Conservation (phyloP, 352 stramenopile genomes). For the Phytophthora melonis region DNA sequence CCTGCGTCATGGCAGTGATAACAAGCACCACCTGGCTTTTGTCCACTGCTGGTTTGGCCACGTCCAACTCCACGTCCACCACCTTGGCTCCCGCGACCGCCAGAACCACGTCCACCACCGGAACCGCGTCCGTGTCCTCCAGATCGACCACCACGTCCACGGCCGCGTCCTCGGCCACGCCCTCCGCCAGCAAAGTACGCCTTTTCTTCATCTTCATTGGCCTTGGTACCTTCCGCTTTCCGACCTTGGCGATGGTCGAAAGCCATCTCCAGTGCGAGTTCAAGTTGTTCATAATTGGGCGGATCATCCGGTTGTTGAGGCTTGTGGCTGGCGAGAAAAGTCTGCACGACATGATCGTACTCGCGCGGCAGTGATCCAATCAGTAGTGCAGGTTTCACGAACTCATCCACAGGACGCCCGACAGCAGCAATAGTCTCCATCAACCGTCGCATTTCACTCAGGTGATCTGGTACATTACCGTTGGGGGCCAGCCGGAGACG, state of each 20-base stretch:
- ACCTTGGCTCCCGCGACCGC: slow-evolving; percentile 4
- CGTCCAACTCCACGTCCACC: background rate
- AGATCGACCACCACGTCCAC: slow-evolving; percentile 4
- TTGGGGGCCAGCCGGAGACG: background rate
- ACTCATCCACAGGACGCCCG: slow-evolving; percentile 9
- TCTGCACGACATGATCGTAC: slow-evolving; percentile 21
- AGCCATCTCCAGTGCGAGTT: slow-evolving; percentile 10
- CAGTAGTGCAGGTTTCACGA: slow-evolving; percentile 4
- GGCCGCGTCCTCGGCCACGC: background rate
- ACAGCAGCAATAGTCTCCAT: slow-evolving; percentile 12
- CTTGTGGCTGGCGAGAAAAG: slow-evolving; percentile 3
- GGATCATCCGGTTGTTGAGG: background rate
- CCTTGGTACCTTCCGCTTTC: background rate
- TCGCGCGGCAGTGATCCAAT: slow-evolving; percentile 1
- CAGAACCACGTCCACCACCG: slow-evolving; percentile 5
- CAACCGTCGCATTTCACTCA: slow-evolving; percentile 5
- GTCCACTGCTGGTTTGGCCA: background rate
- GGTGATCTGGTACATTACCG: slow-evolving; percentile 1
- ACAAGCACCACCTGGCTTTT: slow-evolving; percentile 3
- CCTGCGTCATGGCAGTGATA: slow-evolving; percentile 9
- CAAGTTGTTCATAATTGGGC: slow-evolving; percentile 16
- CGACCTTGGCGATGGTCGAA: slow-evolving; percentile 7
- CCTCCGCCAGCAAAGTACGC: slow-evolving; percentile 2
- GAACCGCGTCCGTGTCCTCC: background rate
- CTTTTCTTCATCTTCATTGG: slow-evolving; percentile 11